Conservation (phyloP, 192 early-diverging fungal genomes). For the Backusella mclennaniae region DNA sequence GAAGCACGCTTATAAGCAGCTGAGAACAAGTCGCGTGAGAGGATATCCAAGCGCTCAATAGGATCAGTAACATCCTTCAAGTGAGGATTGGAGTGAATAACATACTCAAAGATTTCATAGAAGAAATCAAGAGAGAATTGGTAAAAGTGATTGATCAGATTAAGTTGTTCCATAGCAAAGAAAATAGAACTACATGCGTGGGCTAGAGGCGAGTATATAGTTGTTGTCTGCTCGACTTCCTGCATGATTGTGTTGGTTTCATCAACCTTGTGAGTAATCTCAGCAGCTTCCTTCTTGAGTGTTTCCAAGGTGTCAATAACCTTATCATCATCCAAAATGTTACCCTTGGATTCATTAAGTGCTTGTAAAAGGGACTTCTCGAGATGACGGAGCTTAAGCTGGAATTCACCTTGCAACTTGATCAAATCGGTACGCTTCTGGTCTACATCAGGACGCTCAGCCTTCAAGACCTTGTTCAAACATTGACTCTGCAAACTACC, state of each 20-base stretch:
- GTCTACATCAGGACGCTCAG: conserved; percentile 95
- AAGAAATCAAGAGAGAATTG: conserved; percentile 99
- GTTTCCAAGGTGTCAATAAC: conserved; percentile 94
- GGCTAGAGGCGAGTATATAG: conserved; percentile 88
- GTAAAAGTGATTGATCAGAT: conserved; percentile 90
- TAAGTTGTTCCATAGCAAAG: conserved; percentile 96
- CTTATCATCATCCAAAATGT: conserved; percentile 96
- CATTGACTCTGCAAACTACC: conserved; percentile 97
- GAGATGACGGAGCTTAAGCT: conserved; percentile 85
- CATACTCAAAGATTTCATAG: conserved; percentile 84
- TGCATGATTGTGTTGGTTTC: conserved; percentile 94
- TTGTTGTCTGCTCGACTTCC: conserved; percentile 93
- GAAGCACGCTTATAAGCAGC: conserved; percentile 80
- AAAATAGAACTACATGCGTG: conserved; percentile 89
- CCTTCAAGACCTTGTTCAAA: conserved; percentile 91
- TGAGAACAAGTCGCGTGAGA: conserved; percentile 82
- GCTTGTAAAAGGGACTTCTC: conserved; percentile 93
- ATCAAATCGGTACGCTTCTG: conserved; percentile 87
- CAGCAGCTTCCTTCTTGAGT: conserved; percentile 94
- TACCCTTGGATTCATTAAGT: conserved; percentile 92
- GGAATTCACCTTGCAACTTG: conserved; percentile 97
- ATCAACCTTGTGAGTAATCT: conserved; percentile 87
- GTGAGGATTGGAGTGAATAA: conserved; percentile 75
- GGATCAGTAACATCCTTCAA: conserved; percentile 66
- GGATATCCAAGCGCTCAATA: conserved; percentile 65